Base-by-base conservation (phyloP, 805 yeast species). In the Zygosaccharomyces siamensis region DNA sequence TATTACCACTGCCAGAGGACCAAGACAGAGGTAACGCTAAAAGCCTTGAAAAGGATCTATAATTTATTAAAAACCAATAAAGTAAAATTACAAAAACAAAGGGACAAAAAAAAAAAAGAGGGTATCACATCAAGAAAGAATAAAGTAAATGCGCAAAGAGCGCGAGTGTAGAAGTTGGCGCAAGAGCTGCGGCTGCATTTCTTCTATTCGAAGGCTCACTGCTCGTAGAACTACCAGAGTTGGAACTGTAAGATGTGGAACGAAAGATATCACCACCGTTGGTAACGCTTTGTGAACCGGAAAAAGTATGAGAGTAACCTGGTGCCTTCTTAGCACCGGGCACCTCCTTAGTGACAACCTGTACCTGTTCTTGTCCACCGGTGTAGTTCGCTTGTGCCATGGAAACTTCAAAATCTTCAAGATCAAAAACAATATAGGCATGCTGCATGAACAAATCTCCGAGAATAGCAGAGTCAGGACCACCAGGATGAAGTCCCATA, bases 401-500 rank as follows among this genome's bases (percentile, higher is more conserved):
- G 1, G 74, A 73, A 21, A 78, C 56, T 46, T 71, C 70, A 24
- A 64, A 57, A 36, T 69, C 65, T 30, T 75, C 81, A 41, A 80
- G 59, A 61, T 81, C 83, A 49, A 72, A 81, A 40, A 79, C 83
- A 35, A 75, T 71, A 55, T 80, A 80, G 0, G 77, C 78, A 26
- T 73, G 62, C 50, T 76, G 69, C 48, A 81, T 59, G 62, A 81
- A 76, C 4, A 75, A 66, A 59, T 79, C 83, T 43, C 86, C 86
- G 14, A 79, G 61, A 8, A 74, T 71, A 40, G 69, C 62, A 3
- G 63, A 47, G 21, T 66, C 68, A 18, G 36, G 26, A 46, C 64
- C 69, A 30, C 66, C 69, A 26, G 59, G 51, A 32, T 67, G 55
- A 1, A 77, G 50, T 2, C 75, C 79, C 33, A 78, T 58, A 0